phyloP scores from a whole-genome alignment of 257 asterid species.

The Handroanthus guayacan region DNA sequence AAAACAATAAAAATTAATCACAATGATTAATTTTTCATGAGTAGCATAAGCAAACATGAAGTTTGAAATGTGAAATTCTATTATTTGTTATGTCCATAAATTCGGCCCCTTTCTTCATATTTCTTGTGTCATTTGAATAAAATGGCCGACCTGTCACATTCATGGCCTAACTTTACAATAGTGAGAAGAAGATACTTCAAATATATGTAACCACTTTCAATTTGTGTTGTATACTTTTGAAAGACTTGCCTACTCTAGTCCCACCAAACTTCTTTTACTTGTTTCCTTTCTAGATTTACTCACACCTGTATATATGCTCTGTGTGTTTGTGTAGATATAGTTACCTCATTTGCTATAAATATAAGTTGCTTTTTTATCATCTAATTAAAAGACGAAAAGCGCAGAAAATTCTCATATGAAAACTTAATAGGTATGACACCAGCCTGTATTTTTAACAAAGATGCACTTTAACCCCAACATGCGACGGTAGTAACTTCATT shows the following conservation, averaged over 20 bases:
- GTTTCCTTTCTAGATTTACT: neutral
- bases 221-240: neutral
- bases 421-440: no score
- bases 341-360: neutral
- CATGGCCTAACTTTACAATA: conserved; percentile 43
- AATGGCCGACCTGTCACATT: conserved; percentile 38
- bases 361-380: no score
- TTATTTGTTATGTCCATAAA: conserved; percentile 15
- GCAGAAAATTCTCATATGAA: no score
- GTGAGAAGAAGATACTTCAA: conserved; percentile 30
- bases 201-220: neutral
- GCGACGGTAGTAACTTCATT: no score
- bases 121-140: conserved; percentile 31
- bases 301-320: neutral
- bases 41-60: neutral
- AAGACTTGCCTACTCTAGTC: conserved; percentile 10
- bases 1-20: neutral
- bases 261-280: neutral
- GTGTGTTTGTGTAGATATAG: neutral
- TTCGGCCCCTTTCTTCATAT: conserved; percentile 13
- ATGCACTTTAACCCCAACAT: no score
- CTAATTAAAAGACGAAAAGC: no score
- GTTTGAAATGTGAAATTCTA: conserved; percentile 33
- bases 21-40: no score
- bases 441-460: no score